Evolutionary conservation across 2,329 filamentous ascomycete species (phyloP), one percentile per base, ranked within the genome.

Genomic region (Eutypella sp.): DNA sequence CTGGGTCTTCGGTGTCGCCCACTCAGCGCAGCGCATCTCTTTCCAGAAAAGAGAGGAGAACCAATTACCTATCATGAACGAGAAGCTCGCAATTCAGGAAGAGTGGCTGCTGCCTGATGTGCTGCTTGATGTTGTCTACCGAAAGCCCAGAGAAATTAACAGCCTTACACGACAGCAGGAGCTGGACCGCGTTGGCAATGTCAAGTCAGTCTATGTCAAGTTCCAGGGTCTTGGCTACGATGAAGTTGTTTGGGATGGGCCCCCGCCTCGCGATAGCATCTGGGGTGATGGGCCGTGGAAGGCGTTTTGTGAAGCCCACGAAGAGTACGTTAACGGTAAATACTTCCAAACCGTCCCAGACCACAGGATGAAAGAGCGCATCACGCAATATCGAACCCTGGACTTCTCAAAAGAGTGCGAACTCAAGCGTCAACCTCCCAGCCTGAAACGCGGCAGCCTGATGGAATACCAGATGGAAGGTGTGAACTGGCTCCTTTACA

Each of bases 401-500:
- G 71, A 84, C 37, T 96, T 96, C 56, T 72, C 76, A 45, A 68
- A 68, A n/a, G 73, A 78, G 4, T 71, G 89, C 13, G 79, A 89
- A 53, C 76, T 89, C 52, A 73, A 82, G 31, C 68, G 73, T 13
- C 92, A 97, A 59, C 93, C 93, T 0, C 69, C 75, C 1, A 82
- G 82, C 13, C 73, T 97, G 7, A 79, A 79, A 25, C 83, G 87
- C 29, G 90, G 91, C 20, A 81, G 90, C 53, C 72, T 97, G 47
- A 97, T 97, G 91, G 80, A 82, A 27, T 97, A 99, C 59, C 93
- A 99, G 63, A 70, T 95, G 38, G 88, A 96, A 48, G 93, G 93
- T 18, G 73, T 96, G 42, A 96, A 97, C 58, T 99, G 93, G 91
- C 78, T 99, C 2, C 84, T 96, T 48, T 91, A 87, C 63, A 93